Conservation (phyloP, 805 yeast species). For the Sugiyamaella qingdaonensis region DNA sequence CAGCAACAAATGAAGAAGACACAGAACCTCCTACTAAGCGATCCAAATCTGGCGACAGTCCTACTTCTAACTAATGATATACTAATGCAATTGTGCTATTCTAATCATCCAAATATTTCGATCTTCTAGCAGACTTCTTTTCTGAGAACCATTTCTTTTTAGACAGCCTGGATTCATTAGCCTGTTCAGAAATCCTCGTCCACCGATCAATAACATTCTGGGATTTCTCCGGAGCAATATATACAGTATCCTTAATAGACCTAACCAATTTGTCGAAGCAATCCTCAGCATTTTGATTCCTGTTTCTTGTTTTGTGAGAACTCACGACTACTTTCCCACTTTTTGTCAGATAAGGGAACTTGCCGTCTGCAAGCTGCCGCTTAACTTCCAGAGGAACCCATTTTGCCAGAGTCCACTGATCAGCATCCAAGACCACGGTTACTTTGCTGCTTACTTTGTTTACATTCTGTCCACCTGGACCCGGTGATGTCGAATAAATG, state of each 20-base stretch:
- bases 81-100: background rate
- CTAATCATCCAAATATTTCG: background rate
- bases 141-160: slow-evolving; percentile 37
- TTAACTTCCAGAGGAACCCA: slow-evolving; percentile 61
- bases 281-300: slow-evolving; percentile 51
- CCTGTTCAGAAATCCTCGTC: slow-evolving; percentile 36
- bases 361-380: slow-evolving; percentile 35
- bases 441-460: slow-evolving; percentile 67
- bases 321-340: slow-evolving; percentile 54
- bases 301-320: slow-evolving; percentile 54
- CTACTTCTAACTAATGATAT: background rate
- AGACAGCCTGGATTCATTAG: slow-evolving; percentile 36
- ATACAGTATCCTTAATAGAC: slow-evolving; percentile 46
- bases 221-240: slow-evolving; percentile 46
- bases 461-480: slow-evolving; percentile 88
- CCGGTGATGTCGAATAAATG: slow-evolving; percentile 58
- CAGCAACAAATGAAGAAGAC: background rate
- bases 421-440: slow-evolving; percentile 46
- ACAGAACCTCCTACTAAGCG: background rate
- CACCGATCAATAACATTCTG: slow-evolving; percentile 48
- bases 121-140: slow-evolving; percentile 37
- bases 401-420: slow-evolving; percentile 41
- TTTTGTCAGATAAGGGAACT: slow-evolving; percentile 52
- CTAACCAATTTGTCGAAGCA: slow-evolving; percentile 58
- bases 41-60: background rate